Base-by-base conservation (phyloP, 2,329 filamentous ascomycete genomes). In the Hypoxylon rubiginosum region DNA sequence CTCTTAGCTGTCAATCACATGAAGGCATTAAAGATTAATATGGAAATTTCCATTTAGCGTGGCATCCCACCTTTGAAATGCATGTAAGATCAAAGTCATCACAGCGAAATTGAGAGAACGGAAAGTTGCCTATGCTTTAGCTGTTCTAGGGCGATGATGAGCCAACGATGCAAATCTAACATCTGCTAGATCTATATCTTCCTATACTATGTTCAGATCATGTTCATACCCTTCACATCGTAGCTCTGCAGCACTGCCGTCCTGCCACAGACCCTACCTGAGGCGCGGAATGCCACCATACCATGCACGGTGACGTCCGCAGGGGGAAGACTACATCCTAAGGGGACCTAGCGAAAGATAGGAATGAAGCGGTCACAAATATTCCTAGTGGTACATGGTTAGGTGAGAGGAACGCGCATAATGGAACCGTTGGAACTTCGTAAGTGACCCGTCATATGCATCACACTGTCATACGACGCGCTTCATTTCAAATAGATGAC, bases 231-330 rank as follows among this genome's bases (percentile, higher is more conserved):
- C 11, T 13, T 43, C 41, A 48, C 54, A 59, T 28, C 21, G 58
- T 49, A 61, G 32, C 24, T 55, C 13, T 39, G 48, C 46, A 21
- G 46, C 28, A 48, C 30, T 43, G 10, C 24, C 53, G 28, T 30
- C 10, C 36, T 41, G 36, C 50, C 30, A 48, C 36, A 39, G 19
- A 56, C 19, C 21, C 21, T 7, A 30, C 24, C 36, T n/a, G 11
- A 61, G 53, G 30, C 32, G 15, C 39, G 28, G 45, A 57, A 64
- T 64, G 51, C 49, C 58, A 64, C 67, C 46, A 48, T 65, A 32
- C 46, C 46, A 65, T 69, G 67, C 64, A 65, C 15, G 55, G 61
- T 69, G 67, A 69, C 61, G 67, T 69, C 52, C 26, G 54, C 10
- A 24, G n/a, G 43, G 43, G 48, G 58, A 48, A 34, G 17, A 39